Evolutionary conservation across 352 stramenopile genomes (phyloP).

Genomic region (Phytophthora pini): DNA sequence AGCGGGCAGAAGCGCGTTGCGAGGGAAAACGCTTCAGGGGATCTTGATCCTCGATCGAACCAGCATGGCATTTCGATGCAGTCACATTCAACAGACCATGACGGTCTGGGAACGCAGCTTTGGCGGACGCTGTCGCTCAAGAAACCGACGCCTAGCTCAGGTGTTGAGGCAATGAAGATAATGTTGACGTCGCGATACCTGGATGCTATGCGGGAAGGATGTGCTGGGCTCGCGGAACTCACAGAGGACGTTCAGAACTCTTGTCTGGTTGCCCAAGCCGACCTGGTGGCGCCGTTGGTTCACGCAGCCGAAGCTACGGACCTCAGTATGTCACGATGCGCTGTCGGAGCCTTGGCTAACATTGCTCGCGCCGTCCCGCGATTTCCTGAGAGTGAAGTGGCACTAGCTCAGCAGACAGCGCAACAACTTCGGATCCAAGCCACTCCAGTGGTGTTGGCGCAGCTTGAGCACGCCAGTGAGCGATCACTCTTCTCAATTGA

Average conservation of each 20-base stretch:
- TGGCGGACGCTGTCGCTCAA: constrained; percentile 64
- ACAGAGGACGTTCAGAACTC: constrained; percentile 71
- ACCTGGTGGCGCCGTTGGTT: constrained; percentile 64
- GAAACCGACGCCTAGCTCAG: constrained; percentile 60
- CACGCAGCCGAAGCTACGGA: constrained; percentile 53
- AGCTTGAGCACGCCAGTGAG: constrained; percentile 56
- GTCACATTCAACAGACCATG: constrained; percentile 26
- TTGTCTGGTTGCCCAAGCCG: constrained; percentile 59
- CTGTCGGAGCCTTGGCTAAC: constrained; percentile 71
- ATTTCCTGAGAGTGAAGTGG: constrained; percentile 54
- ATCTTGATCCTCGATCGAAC: not conserved
- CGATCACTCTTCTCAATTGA: constrained; percentile 69
- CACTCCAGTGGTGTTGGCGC: constrained; percentile 47
- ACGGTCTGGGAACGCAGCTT: constrained; percentile 62
- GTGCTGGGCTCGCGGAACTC: constrained; percentile 70
- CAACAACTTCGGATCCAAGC: constrained; percentile 57
- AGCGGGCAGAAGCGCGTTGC: constrained; percentile 66
- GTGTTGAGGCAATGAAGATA: constrained; percentile 85
- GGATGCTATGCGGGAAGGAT: constrained; percentile 81
- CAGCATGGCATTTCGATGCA: constrained; percentile 9
- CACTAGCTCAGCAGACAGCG: constrained; percentile 36
- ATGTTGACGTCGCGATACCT: constrained; percentile 81
- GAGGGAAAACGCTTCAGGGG: constrained; percentile 5
- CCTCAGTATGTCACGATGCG: constrained; percentile 72
- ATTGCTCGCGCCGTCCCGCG: constrained; percentile 61